These are phyloP conservation scores for Lentinula detonsa DNA, from an alignment of 768 basidiomycete genomes.

Conservation along the genomic window DNA sequence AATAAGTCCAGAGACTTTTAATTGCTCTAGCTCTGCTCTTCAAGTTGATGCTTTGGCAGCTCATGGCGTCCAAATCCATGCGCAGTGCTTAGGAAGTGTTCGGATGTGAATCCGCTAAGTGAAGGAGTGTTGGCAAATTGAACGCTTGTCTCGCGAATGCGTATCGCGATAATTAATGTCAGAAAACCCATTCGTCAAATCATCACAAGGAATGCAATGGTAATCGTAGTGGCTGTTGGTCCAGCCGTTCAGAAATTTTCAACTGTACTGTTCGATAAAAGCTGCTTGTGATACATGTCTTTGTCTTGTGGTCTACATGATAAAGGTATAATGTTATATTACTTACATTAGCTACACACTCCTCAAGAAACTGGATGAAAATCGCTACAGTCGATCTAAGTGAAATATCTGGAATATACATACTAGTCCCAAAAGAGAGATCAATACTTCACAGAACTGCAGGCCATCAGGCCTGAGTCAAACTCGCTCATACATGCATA, in stretches of 20 bases:
- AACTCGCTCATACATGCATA: constrained; percentile 87
- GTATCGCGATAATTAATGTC: constrained; percentile 19
- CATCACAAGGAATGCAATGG: constrained; percentile 27
- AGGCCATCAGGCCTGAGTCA: constrained; percentile 16
- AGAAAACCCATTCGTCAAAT: constrained; percentile 31
- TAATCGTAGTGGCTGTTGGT: neutral
- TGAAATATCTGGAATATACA: neutral
- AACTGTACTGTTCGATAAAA: no score
- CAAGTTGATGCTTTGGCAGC: neutral
- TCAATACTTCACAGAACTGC: neutral
- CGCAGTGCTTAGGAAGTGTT: no score
- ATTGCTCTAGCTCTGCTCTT: neutral
- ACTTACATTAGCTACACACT: neutral
- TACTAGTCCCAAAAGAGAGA: neutral
- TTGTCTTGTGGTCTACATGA: neutral
- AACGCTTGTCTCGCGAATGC: neutral
- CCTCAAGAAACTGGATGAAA: neutral
- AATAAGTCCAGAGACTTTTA: neutral
- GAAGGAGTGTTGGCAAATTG: no score
- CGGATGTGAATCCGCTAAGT: no score
- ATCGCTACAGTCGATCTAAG: neutral
- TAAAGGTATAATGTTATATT: neutral
- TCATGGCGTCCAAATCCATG: no score
- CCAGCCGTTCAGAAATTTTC: no score
- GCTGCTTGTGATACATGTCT: no score